phyloP scores from a whole-genome alignment of 148 eudicot genomes.

The Fallopia convolvulus region DNA sequence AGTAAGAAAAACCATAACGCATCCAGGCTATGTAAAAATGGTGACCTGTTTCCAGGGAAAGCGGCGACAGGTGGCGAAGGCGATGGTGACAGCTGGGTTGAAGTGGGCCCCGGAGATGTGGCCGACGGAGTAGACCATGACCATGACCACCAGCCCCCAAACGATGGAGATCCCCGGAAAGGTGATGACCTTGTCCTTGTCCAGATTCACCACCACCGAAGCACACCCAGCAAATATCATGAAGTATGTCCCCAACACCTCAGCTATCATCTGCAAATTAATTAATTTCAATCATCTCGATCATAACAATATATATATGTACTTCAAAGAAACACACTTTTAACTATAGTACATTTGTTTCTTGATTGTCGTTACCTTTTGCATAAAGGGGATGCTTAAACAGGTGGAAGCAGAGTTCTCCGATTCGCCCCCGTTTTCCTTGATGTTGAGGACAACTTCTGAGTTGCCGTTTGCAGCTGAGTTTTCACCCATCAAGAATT shows the following conservation, averaged over 20 bases:
- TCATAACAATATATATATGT: too few relatives aligned
- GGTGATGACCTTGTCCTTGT: conserved; percentile 38
- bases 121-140: conserved; percentile 45
- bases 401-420: conserved; percentile 19
- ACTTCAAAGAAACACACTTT: too few relatives aligned
- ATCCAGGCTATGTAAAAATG: neutral
- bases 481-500: conserved; percentile 53
- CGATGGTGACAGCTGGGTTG: conserved; percentile 93
- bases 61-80: conserved; percentile 76
- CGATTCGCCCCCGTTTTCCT: conserved; percentile 3
- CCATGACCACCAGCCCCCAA: conserved; percentile 93
- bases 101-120: conserved; percentile 98
- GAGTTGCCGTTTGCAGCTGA: conserved; percentile 47
- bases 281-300: too few relatives aligned
- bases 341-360: too few relatives aligned
- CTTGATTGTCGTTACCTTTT: conserved; percentile 36
- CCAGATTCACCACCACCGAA: conserved; percentile 52
- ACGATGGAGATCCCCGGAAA: conserved; percentile 66
- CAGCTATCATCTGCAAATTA: conserved; percentile 50
- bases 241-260: conserved; percentile 74
- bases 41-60: conserved; percentile 92
- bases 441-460: conserved; percentile 29
- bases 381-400: conserved; percentile 42
- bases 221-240: conserved; percentile 86
- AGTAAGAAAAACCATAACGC: neutral